Percentiles rank a stretch among this genome's conserved stretches.
phyloP scores from a whole-genome alignment of 352 stramenopile genomes.

The Aphanomyces astaci region DNA sequence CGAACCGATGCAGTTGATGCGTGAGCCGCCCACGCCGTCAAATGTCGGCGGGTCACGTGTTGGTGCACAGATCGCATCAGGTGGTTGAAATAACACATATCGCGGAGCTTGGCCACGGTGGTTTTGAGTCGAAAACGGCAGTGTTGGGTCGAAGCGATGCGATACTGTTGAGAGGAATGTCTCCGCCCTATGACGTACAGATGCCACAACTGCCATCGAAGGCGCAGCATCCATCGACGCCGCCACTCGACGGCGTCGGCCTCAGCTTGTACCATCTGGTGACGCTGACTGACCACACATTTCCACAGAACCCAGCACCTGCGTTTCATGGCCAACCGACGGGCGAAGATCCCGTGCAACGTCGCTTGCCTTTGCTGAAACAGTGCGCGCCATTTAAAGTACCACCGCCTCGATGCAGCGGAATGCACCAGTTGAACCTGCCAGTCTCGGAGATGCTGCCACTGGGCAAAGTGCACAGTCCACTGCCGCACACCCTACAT shows the following conservation, averaged over 20 bases:
- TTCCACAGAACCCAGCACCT: background rate
- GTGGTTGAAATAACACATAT: background rate
- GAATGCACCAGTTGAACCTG: background rate
- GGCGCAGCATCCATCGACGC: background rate
- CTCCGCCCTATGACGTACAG: background rate
- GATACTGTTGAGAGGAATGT: background rate
- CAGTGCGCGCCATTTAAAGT: background rate
- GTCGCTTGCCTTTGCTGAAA: background rate
- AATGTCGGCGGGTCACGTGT: background rate
- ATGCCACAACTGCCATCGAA: background rate
- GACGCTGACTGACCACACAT: background rate
- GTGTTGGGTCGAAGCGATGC: background rate
- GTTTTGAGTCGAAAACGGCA: background rate
- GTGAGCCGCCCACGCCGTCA: background rate
- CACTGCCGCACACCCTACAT: background rate
- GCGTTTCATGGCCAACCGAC: background rate
- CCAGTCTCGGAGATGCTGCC: background rate
- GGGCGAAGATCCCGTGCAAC: background rate
- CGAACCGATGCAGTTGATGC: background rate
- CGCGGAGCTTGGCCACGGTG: background rate
- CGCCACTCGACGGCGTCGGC: background rate
- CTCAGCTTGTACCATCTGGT: background rate
- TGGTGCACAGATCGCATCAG: background rate
- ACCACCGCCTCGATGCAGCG: background rate
- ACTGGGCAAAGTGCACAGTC: background rate